Base-by-base conservation (phyloP, 257 asterid genomes). In the Gentiana straminea region DNA sequence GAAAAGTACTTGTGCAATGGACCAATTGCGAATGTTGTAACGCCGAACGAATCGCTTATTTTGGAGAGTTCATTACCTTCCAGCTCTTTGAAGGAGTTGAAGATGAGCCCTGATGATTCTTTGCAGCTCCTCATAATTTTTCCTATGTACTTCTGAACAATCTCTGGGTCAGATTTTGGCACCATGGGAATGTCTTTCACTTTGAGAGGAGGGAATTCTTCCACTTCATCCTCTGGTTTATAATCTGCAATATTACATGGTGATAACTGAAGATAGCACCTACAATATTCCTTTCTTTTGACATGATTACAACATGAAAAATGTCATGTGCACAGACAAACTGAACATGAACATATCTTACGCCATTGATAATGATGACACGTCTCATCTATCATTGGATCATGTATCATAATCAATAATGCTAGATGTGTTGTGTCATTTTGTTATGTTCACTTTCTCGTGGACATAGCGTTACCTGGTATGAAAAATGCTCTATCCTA, bases 81-180 rank as follows among this genome's bases (percentile, higher is more conserved):
- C 4, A 79, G 84, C 39, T 79, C 78, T 68, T 71, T 57, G 35
- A 76, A 72, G 4, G 86, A 62, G 70, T 79, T 79, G 67, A 62
- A 63, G 37, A 82, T 79, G 13, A 82, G 11, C 10, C 77, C 79
- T 2, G 86, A 68, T 2, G 86, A 72, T 12, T 70, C 70, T 59
- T 70, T 72, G 1, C 79, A 67, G 61, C 59, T 71, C 39, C 63
- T 35, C 8, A 68, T 13, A 78, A 75, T 76, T 8, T 39, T 7
- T 43, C 53, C 15, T 53, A 69, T 13, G n/a, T 67, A 44, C 44
- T 67, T 15, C 62, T 59, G 13, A 33, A 54, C n/a, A 37, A 5
- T 44, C 37, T 70, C 75, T 3, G 34, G 24, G 52, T 70, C 37
- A 15, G 41, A n/a, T 4, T 55, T 52, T 10, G 59, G 33, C 58